Conservation (phyloP, 805 yeast genomes). For the Kazachstania psychrophila region DNA sequence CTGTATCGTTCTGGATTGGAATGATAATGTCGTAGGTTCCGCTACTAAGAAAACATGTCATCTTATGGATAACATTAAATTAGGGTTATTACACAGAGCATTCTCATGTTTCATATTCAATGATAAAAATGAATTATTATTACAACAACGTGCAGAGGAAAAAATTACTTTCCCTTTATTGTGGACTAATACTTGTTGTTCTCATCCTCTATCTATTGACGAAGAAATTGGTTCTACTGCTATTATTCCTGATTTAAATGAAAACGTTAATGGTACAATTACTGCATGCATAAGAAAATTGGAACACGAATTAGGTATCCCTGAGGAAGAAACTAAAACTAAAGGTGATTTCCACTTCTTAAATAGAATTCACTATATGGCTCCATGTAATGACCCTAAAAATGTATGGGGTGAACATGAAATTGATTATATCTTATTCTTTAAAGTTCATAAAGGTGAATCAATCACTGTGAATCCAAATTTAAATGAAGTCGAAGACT, state of each 20-base stretch:
- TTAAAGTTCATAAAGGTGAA: constrained; percentile 42
- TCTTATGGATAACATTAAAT: constrained; percentile 75
- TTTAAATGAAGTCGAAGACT: constrained; percentile 80
- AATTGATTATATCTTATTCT: constrained; percentile 85
- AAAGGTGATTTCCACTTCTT: constrained; percentile 64
- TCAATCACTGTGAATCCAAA: constrained; percentile 45
- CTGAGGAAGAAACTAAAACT: constrained; percentile 45
- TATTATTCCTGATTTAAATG: constrained; percentile 32
- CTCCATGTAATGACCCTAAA: constrained; percentile 57
- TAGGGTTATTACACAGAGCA: constrained; percentile 88
- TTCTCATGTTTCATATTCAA: constrained; percentile 92
- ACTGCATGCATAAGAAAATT: constrained; percentile 87
- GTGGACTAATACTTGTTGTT: constrained; percentile 99
- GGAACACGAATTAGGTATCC: constrained; percentile 87
- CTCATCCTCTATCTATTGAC: constrained; percentile 85
- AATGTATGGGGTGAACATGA: constrained; percentile 90
- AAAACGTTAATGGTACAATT: constrained; percentile 69
- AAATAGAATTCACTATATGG: constrained; percentile 91
- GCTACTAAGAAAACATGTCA: constrained; percentile 90
- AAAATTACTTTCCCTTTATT: constrained; percentile 92
- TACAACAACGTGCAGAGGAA: constrained; percentile 94
- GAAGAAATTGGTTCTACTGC: constrained; percentile 66
- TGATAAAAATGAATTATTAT: constrained; percentile 59
- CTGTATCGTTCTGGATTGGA: constrained; percentile 84
- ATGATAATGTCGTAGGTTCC: constrained; percentile 83